Conservation (phyloP, 768 basidiomycete genomes). For the Epithele typhae region DNA sequence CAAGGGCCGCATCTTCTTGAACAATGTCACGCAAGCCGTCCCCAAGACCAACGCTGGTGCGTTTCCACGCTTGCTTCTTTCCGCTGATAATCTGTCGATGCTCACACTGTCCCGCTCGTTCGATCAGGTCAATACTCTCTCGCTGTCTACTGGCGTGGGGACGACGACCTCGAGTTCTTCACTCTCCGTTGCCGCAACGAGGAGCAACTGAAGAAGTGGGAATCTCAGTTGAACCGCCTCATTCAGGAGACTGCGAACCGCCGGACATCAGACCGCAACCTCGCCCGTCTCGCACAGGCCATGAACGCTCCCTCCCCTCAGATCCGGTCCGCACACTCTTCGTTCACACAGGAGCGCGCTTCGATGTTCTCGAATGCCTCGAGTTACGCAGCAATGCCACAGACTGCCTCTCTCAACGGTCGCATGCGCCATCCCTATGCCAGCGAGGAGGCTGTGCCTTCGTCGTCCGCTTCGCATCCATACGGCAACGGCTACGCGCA, state of each 20-base stretch:
- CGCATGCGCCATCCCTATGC: slow-evolving; percentile 23
- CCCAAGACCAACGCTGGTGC: slow-evolving; percentile 60
- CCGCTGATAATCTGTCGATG: not conserved
- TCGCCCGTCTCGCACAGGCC: slow-evolving; percentile 45
- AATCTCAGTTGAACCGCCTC: slow-evolving; percentile 80
- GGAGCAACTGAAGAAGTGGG: slow-evolving; percentile 92
- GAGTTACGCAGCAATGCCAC: slow-evolving; percentile 18
- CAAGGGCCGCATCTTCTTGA: slow-evolving; percentile 95
- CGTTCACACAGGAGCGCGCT: slow-evolving; percentile 14
- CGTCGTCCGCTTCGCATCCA: slow-evolving; percentile 9
- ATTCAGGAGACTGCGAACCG: slow-evolving; percentile 74
- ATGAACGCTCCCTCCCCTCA: slow-evolving; percentile 40
- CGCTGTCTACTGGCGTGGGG: slow-evolving; percentile 92
- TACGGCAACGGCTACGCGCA: slow-evolving; percentile 25
- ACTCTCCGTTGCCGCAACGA: slow-evolving; percentile 90
- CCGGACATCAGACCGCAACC: slow-evolving; percentile 60
- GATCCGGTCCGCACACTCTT: slow-evolving; percentile 27
- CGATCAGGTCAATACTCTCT: slow-evolving; percentile 63
- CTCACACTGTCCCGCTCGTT: too few species aligned
- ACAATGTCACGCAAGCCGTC: slow-evolving; percentile 86
- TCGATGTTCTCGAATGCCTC: slow-evolving; percentile 22
- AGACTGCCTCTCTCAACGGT: slow-evolving; percentile 12
- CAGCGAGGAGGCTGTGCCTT: slow-evolving; percentile 16
- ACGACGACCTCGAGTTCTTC: slow-evolving; percentile 90
- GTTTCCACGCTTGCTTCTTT: slow-evolving; percentile 25